A percentile compares a stretch with the other conserved stretches of the same genome.
These are phyloP conservation scores for Acrocalymma vagum DNA, from an alignment of 2,329 filamentous ascomycete genomes.

Conservation along the genomic window DNA sequence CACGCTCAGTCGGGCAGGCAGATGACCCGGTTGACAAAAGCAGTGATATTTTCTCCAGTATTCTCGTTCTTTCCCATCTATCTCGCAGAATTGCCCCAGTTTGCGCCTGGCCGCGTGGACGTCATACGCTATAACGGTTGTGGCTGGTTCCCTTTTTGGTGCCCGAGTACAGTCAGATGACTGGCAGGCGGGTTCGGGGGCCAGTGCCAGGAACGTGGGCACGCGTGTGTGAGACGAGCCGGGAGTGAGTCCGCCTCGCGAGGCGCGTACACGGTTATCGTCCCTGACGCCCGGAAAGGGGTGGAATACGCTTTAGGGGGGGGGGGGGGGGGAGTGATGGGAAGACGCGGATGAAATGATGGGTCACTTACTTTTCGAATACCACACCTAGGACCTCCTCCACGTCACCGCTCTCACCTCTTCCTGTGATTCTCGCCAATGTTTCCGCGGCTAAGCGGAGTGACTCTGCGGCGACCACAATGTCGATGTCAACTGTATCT, in stretches of 20 bases:
- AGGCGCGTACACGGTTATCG: background rate
- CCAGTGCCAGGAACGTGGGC: too few relatives aligned
- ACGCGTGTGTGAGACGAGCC: slow-evolving; percentile 1
- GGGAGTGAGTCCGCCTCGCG: background rate
- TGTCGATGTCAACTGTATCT: slow-evolving; percentile 68
- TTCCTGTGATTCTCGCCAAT: slow-evolving; percentile 82
- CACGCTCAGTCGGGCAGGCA: too few relatives aligned
- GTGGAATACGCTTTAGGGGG: slow-evolving; percentile 6
- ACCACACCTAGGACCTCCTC: slow-evolving; percentile 96
- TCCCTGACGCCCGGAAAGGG: slow-evolving; percentile 8
- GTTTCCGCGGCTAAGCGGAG: slow-evolving; percentile 65
- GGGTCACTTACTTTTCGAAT: slow-evolving; percentile 84
- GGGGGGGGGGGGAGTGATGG: slow-evolving; percentile 4
- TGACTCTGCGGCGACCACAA: slow-evolving; percentile 90
- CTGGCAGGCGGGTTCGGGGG: slow-evolving; percentile 8
- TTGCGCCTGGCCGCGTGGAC: slow-evolving; percentile 12
- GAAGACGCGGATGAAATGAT: slow-evolving; percentile 6
- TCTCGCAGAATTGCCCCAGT: too few relatives aligned
- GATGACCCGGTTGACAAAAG: too few relatives aligned
- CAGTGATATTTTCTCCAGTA: too few relatives aligned
- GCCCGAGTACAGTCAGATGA: too few relatives aligned
- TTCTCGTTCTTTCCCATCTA: too few relatives aligned
- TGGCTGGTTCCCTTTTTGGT: slow-evolving; percentile 20
- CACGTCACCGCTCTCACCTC: slow-evolving; percentile 85
- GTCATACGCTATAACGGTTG: slow-evolving; percentile 32